Evolutionary conservation across 345 rosid genomes (phyloP).

Genomic region (Hevea brasiliensis): DNA sequence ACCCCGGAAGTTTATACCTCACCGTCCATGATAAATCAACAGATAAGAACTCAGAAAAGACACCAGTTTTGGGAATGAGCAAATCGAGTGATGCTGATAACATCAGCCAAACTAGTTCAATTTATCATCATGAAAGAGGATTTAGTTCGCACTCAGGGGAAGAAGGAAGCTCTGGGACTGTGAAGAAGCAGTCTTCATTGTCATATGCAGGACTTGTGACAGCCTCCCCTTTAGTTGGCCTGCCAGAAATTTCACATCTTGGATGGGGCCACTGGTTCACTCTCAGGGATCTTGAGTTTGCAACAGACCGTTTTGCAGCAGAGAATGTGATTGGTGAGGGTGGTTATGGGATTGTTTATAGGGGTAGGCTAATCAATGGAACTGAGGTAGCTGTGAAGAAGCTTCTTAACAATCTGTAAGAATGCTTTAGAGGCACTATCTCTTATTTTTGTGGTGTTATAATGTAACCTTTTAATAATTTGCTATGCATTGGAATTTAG

Average conservation of each 20-base stretch:
- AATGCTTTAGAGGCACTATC: background rate
- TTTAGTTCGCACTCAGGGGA: constrained; percentile 80
- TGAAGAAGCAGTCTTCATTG: constrained; percentile 45
- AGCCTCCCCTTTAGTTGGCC: constrained; percentile 85
- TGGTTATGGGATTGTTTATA: constrained; percentile 94
- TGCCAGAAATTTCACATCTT: constrained; percentile 91
- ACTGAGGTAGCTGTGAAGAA: constrained; percentile 95
- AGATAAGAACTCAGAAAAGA: constrained; percentile 52
- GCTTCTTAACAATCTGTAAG: constrained; percentile 93
- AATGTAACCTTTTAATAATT: constrained; percentile 13
- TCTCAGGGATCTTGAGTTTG: constrained; percentile 88
- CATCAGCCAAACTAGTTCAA: constrained; percentile 72
- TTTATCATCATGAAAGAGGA: constrained; percentile 65
- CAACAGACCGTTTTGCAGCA: constrained; percentile 68
- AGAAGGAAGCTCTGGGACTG: constrained; percentile 77
- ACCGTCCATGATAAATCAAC: constrained; percentile 54
- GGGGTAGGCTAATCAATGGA: constrained; percentile 83
- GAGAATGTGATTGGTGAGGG: constrained; percentile 96
- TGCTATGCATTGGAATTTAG: constrained; percentile 39
- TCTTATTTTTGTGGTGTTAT: constrained; percentile 8
- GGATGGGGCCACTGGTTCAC: constrained; percentile 99
- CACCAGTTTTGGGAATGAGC: constrained; percentile 53
- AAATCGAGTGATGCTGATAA: constrained; percentile 83
- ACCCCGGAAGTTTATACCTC: constrained; percentile 45
- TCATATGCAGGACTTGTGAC: constrained; percentile 61